These are phyloP conservation scores for Naganishia sp. DNA, from an alignment of 1,284 basidiomycete genomes.

Conservation along the genomic window DNA sequence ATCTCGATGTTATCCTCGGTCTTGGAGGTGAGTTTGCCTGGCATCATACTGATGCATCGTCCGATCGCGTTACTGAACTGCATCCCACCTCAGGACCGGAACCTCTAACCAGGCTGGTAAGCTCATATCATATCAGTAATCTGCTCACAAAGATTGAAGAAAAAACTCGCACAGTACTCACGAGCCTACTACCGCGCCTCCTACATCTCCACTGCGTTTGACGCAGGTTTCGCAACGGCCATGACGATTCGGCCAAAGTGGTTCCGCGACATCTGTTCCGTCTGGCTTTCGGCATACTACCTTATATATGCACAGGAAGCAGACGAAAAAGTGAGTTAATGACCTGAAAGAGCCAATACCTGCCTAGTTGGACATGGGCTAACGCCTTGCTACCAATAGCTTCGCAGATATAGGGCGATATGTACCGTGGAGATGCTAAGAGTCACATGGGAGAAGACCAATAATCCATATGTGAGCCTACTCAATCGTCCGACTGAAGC, in stretches of 20 bases:
- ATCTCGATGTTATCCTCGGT: slow-evolving; percentile 84
- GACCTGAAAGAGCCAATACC: background rate
- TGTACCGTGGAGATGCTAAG: slow-evolving; percentile 96
- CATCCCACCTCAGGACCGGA: slow-evolving; percentile 70
- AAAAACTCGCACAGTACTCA: slow-evolving; percentile 67
- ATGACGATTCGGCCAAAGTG: slow-evolving; percentile 91
- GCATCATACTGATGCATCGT: background rate
- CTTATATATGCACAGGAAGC: slow-evolving; percentile 90
- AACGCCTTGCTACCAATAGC: slow-evolving; percentile 56
- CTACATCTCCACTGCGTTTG: slow-evolving; percentile 90
- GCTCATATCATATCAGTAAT: slow-evolving; percentile 43
- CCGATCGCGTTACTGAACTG: slow-evolving; percentile 18
- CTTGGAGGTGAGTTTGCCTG: slow-evolving; percentile 59
- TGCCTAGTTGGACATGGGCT: background rate
- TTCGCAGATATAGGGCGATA: slow-evolving; percentile 84
- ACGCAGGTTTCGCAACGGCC: slow-evolving; percentile 94
- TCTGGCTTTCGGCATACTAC: slow-evolving; percentile 86
- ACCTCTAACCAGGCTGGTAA: slow-evolving; percentile 79
- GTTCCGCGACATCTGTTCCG: slow-evolving; percentile 80
- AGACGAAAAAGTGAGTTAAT: slow-evolving; percentile 76
- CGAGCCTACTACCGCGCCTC: slow-evolving; percentile 94
- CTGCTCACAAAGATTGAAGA: slow-evolving; percentile 34
- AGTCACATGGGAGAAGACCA: slow-evolving; percentile 93
- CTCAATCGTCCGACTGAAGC: background rate
- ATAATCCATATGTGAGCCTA: slow-evolving; percentile 76